Percentiles rank a stretch among this genome's conserved stretches.
Conservation (phyloP, 1,139 yeast genomes). For the Blastobotrys malaysiensis region DNA sequence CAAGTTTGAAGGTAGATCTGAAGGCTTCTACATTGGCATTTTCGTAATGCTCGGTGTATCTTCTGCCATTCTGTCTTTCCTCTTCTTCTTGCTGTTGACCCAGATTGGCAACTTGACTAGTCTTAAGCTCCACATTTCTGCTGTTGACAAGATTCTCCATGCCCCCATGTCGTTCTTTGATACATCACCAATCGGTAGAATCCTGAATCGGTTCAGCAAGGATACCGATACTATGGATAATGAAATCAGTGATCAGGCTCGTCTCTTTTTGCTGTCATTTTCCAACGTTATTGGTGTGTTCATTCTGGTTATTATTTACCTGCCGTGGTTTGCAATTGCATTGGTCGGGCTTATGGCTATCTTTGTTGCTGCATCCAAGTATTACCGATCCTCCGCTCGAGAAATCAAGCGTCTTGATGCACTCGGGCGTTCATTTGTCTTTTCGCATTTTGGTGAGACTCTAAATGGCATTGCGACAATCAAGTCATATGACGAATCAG, state of each 20-base stretch:
- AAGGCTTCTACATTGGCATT: slow-evolving; percentile 65
- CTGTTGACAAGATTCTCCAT: slow-evolving; percentile 58
- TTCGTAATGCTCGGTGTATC: slow-evolving; percentile 49
- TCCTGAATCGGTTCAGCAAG: slow-evolving; percentile 68
- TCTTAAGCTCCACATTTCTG: slow-evolving; percentile 37
- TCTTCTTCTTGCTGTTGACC: slow-evolving; percentile 46
- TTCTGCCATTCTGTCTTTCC: slow-evolving; percentile 36
- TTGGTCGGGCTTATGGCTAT: slow-evolving; percentile 48
- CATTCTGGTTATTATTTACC: slow-evolving; percentile 62
- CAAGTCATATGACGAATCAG: slow-evolving; percentile 49
- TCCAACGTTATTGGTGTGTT: slow-evolving; percentile 58
- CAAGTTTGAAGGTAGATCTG: slow-evolving; percentile 45
- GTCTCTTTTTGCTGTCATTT: slow-evolving; percentile 44
- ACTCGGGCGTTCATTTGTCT: slow-evolving; percentile 65
- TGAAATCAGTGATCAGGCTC: slow-evolving; percentile 42
- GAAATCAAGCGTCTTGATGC: slow-evolving; percentile 84
- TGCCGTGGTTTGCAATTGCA: slow-evolving; percentile 75
- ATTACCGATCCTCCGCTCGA: slow-evolving; percentile 72
- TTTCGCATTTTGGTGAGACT: slow-evolving; percentile 71
- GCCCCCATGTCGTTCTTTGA: slow-evolving; percentile 71
- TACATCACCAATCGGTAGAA: slow-evolving; percentile 65
- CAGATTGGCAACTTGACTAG: slow-evolving; percentile 44
- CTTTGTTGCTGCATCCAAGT: slow-evolving; percentile 49
- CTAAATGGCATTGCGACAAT: slow-evolving; percentile 68
- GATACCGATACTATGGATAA: slow-evolving; percentile 83